Evolutionary conservation across 257 asterid genomes (phyloP), one percentile per base, ranked within the genome.

Genomic region (Orobanche coerulescens): DNA sequence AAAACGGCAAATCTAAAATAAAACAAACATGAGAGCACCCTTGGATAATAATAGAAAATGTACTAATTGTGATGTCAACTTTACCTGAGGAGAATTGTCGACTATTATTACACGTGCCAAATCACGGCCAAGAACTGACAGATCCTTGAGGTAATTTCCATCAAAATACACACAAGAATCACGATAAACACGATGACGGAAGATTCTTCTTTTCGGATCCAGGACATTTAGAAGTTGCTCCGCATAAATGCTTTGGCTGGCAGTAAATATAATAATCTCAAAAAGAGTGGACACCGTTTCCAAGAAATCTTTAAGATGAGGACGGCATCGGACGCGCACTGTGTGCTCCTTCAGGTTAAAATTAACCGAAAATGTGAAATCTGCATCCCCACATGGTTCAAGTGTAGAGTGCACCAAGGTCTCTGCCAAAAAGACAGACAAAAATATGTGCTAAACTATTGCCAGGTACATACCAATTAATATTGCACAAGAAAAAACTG

Each of bases 21-120:
- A 19, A 4, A 24, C 43, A 37, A 39, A 25, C 13, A 34, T 42
- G 49, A 31, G 20, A 22, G 31, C 36, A 62, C 36, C 0, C n/a
- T n/a, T n/a, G n/a, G n/a, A n/a, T 59, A 52, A 42, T 4, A 56
- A 56, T 25, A 20, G 30, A 20, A 42, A 58, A 33, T 6, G 26
- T 48, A 34, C 34, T 28, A 22, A 33, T 20, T 15, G 24, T 24
- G 8, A 14, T 23, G 42, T 20, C 6, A 34, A 58, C 34, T 70
- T 47, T 78, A 89, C 99, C 99, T 89, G 99, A 18, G 99, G 99
- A 60, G 99, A 93, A 80, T 93, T 93, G 62, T 93, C 99, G 4
- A 93, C 67, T 56, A 93, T 93, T 58, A 89, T 80, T 53, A 90
- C 95, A 20, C 61, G 92, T 1, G 94, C 76, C 75, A 93, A 75